Evolutionary conservation across 192 early-diverging fungal genomes (phyloP).

Genomic region (Coemansia sp.): DNA sequence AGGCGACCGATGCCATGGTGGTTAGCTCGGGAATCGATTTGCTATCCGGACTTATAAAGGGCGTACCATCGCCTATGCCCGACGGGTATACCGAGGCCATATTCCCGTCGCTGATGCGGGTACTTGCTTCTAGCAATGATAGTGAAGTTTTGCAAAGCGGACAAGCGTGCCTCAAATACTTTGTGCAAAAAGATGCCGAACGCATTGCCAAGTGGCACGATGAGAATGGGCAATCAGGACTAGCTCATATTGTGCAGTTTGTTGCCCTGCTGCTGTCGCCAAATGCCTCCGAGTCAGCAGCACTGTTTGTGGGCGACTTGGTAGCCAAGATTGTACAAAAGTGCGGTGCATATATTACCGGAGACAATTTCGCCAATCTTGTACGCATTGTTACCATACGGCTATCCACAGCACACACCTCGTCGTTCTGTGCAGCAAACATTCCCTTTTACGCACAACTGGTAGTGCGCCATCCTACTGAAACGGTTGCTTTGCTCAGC

Average conservation of each 20-base stretch:
- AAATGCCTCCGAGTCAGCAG: slow-evolving; percentile 70
- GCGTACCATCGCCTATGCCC: slow-evolving; percentile 72
- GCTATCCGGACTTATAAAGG: slow-evolving; percentile 67
- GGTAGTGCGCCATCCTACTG: slow-evolving; percentile 63
- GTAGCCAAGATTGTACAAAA: slow-evolving; percentile 84
- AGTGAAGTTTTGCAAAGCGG: slow-evolving; percentile 83
- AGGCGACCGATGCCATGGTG: slow-evolving; percentile 39
- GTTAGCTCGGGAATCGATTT: slow-evolving; percentile 65
- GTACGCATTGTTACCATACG: slow-evolving; percentile 72
- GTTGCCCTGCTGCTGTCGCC: slow-evolving; percentile 78
- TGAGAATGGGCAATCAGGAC: slow-evolving; percentile 54
- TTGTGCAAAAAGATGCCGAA: slow-evolving; percentile 73
- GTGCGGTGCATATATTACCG: slow-evolving; percentile 35
- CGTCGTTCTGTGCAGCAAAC: slow-evolving; percentile 82
- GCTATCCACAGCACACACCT: slow-evolving; percentile 67
- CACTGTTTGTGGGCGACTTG: slow-evolving; percentile 88
- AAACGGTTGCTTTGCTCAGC: slow-evolving; percentile 71
- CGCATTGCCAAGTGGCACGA: slow-evolving; percentile 75
- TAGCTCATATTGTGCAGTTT: slow-evolving; percentile 79
- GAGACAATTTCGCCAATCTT: slow-evolving; percentile 64
- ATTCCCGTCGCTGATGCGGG: slow-evolving; percentile 78
- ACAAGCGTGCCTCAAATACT: slow-evolving; percentile 75
- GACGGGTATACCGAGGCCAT: slow-evolving; percentile 66
- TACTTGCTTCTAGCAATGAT: slow-evolving; percentile 68
- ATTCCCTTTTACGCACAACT: slow-evolving; percentile 87